These are phyloP conservation scores for Plectosphaerella cucumerina DNA, from an alignment of 2,329 filamentous ascomycete genomes.

Conservation along the genomic window DNA sequence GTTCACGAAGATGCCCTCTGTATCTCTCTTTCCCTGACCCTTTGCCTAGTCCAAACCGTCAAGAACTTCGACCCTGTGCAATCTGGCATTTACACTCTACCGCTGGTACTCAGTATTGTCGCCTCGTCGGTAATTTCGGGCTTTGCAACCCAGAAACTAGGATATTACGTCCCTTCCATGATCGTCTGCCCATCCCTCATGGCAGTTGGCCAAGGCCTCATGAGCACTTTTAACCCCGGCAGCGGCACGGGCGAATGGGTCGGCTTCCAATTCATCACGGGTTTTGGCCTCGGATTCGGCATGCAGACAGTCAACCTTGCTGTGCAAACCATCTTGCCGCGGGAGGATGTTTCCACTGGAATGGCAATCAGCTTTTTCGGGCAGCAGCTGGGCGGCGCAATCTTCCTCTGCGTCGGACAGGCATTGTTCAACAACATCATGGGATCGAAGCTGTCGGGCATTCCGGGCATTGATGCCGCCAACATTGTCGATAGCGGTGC, in stretches of 20 bases:
- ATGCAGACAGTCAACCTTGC: conserved; percentile 56
- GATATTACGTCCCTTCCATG: conserved; percentile 59
- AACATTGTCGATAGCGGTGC: conserved; percentile 44
- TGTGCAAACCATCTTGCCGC: conserved; percentile 48
- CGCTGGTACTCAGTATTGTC: conserved; percentile 52
- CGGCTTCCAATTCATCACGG: conserved; percentile 53
- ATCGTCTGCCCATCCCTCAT: conserved; percentile 44
- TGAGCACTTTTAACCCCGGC: conserved; percentile 48
- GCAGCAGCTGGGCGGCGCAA: conserved; percentile 55
- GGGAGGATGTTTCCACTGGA: conserved; percentile 49
- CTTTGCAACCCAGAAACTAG: conserved; percentile 43
- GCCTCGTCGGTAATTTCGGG: conserved; percentile 46
- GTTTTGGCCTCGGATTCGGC: conserved; percentile 54
- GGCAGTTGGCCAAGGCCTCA: conserved; percentile 50
- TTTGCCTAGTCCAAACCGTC: conserved; percentile 46
- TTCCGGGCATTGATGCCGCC: conserved; percentile 38
- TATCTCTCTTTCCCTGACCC: conserved; percentile 8
- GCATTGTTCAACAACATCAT: conserved; percentile 46
- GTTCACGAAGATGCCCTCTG: conserved; percentile 13
- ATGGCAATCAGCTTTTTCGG: conserved; percentile 53
- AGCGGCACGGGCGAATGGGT: conserved; percentile 52
- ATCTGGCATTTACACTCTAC: conserved; percentile 54
- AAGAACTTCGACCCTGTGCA: conserved; percentile 46
- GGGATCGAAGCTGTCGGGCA: conserved; percentile 27
- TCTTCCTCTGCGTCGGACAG: conserved; percentile 55